Evolutionary conservation across 2,329 filamentous ascomycete genomes (phyloP).

Genomic region (Paecilomyces sp.): DNA sequence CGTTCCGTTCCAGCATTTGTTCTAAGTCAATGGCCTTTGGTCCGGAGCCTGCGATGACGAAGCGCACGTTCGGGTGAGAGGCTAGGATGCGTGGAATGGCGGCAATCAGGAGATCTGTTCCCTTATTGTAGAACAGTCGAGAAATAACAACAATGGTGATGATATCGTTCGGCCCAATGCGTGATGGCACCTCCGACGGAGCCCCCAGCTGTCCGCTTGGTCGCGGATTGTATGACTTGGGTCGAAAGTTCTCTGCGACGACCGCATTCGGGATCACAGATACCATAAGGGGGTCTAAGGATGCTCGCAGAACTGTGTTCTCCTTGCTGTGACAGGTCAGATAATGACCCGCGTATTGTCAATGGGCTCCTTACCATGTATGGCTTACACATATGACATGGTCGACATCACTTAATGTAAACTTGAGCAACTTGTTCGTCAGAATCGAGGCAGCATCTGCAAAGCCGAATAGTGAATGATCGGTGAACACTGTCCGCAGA

Average conservation of each 20-base stretch:
- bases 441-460: slow-evolving; percentile 93
- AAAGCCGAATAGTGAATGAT: slow-evolving; percentile 95
- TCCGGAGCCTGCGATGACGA: slow-evolving; percentile 92
- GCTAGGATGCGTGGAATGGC: slow-evolving; percentile 89
- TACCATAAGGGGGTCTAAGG: slow-evolving; percentile 91
- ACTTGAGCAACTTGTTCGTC: slow-evolving; percentile 95
- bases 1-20: slow-evolving; percentile 94
- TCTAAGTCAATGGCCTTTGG: slow-evolving; percentile 97
- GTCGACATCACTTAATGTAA: slow-evolving; percentile 90
- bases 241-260: slow-evolving; percentile 91
- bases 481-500: slow-evolving; percentile 88
- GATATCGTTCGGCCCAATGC: slow-evolving; percentile 71
- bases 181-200: slow-evolving; percentile 44
- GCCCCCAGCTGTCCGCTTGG: slow-evolving; percentile 16
- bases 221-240: slow-evolving; percentile 49
- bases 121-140: slow-evolving; percentile 97
- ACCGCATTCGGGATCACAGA: slow-evolving; percentile 97
- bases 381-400: slow-evolving; percentile 98
- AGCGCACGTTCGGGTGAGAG: slow-evolving; percentile 84
- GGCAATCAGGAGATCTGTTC: slow-evolving; percentile 92
- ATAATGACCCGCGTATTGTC: background rate
- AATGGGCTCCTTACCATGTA: slow-evolving; percentile 63
- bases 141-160: slow-evolving; percentile 98
- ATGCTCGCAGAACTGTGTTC: slow-evolving; percentile 91
- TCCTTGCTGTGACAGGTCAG: slow-evolving; percentile 62